phyloP scores from a whole-genome alignment of 768 basidiomycete species.

The Xerocomellus amylosporus region DNA sequence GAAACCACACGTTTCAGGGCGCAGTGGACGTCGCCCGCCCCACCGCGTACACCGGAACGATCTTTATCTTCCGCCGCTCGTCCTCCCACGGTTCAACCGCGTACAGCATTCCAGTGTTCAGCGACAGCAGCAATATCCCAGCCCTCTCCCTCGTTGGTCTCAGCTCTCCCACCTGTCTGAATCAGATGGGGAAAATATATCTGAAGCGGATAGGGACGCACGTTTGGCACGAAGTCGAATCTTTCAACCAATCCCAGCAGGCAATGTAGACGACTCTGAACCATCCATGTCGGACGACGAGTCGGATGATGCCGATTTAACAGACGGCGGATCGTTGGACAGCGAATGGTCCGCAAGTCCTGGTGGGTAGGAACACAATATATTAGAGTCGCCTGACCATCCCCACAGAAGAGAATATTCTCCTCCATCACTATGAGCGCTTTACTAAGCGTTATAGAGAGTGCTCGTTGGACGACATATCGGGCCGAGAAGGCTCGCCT shows the following conservation, averaged over 20 bases:
- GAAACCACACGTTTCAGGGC: neutral
- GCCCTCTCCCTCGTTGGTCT: slow-evolving; percentile 20
- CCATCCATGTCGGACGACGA: slow-evolving; percentile 66
- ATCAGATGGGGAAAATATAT: slow-evolving; percentile 60
- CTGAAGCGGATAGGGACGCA: slow-evolving; percentile 68
- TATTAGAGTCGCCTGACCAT: slow-evolving; percentile 11
- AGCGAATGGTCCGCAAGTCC: slow-evolving; percentile 44
- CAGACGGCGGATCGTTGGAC: slow-evolving; percentile 42
- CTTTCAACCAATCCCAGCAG: slow-evolving; percentile 30
- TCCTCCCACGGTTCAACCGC: slow-evolving; percentile 29
- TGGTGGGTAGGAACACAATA: slow-evolving; percentile 11
- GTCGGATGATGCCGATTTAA: slow-evolving; percentile 73
- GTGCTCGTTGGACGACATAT: slow-evolving; percentile 33
- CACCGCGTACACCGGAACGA: slow-evolving; percentile 41
- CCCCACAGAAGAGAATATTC: slow-evolving; percentile 20
- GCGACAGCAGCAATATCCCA: slow-evolving; percentile 8
- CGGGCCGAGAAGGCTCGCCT: slow-evolving; percentile 46
- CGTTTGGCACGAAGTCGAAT: slow-evolving; percentile 67
- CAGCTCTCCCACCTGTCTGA: slow-evolving; percentile 44
- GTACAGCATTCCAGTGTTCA: neutral
- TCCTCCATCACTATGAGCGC: slow-evolving; percentile 47
- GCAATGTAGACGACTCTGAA: slow-evolving; percentile 40
- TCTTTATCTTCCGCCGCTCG: slow-evolving; percentile 46
- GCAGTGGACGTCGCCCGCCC: slow-evolving; percentile 1
- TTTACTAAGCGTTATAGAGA: slow-evolving; percentile 49